These are phyloP conservation scores for Chondrus crispus DNA, from an alignment of 23 red algal species.

Conservation along the genomic window DNA sequence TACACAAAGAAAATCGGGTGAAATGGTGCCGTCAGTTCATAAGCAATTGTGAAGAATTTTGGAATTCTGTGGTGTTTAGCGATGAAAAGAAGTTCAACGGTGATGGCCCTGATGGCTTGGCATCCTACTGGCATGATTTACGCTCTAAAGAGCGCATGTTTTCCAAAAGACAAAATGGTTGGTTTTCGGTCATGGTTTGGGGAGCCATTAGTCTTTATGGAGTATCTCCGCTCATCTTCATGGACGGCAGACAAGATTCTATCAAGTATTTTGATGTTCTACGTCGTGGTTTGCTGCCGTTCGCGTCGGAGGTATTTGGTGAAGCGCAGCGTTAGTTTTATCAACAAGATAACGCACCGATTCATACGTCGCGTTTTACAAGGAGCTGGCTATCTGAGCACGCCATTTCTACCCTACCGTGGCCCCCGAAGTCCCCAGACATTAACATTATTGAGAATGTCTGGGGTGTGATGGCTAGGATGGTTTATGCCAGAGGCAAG, in stretches of 20 bases:
- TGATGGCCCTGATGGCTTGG: background rate
- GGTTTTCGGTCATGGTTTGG: background rate
- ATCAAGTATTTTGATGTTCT: background rate
- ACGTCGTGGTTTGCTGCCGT: background rate
- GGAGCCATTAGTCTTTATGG: conserved; percentile 1
- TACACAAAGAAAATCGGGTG: background rate
- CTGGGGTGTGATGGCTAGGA: background rate
- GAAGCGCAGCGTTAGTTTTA: background rate
- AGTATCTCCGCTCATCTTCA: background rate
- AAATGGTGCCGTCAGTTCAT: background rate
- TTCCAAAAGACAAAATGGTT: background rate
- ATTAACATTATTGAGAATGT: conserved; percentile 9
- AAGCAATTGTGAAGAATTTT: background rate
- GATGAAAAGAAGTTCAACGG: background rate
- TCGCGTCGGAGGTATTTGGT: background rate
- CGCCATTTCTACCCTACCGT: background rate
- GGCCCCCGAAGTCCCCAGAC: background rate
- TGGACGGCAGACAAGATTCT: background rate
- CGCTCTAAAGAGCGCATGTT: background rate
- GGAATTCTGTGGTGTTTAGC: background rate
- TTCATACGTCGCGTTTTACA: background rate
- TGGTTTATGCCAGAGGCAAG: background rate
- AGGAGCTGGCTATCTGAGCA: background rate
- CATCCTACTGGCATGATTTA: conserved; percentile 1
- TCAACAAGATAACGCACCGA: background rate